phyloP scores from a whole-genome alignment of 306 rosid genomes.

The Fragaria nilgerrensis region DNA sequence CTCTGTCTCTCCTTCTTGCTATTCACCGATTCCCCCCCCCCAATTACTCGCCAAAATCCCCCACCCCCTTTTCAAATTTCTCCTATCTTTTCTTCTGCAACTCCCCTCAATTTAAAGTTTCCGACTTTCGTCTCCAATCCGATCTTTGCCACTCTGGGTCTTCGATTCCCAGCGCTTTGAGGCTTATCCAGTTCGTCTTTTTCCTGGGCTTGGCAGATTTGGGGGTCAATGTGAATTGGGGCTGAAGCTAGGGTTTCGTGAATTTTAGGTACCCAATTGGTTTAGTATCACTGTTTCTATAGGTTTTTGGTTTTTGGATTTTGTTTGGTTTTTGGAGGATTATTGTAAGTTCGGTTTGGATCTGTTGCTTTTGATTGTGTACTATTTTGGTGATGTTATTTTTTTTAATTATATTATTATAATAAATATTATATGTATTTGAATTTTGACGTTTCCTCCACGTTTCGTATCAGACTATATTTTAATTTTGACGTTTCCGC shows the following conservation, averaged over 20 bases:
- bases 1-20: conserved; percentile 65
- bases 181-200: conserved; percentile 19
- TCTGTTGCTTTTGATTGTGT: not conserved
- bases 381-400: too few relatives aligned
- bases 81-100: not conserved
- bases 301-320: not conserved
- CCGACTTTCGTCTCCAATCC: conserved; percentile 28
- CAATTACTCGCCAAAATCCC: conserved; percentile 68
- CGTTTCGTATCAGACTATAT: too few relatives aligned
- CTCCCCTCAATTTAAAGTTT: conserved; percentile 18
- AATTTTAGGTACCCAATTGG: conserved; percentile 15
- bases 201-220: conserved; percentile 3
- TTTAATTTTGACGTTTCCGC: too few relatives aligned
- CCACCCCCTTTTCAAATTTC: conserved; percentile 51
- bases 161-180: not conserved
- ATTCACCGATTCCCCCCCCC: conserved; percentile 60
- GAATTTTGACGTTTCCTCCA: too few relatives aligned
- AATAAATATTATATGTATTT: too few relatives aligned
- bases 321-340: not conserved
- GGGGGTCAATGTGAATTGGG: conserved; percentile 13
- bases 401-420: too few relatives aligned
- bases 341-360: not conserved
- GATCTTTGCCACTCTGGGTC: conserved; percentile 16
- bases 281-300: not conserved
- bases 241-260: conserved; percentile 29